Percentiles rank a stretch among this genome's conserved stretches.
Evolutionary conservation across 1,284 basidiomycete species (phyloP).

Genomic region (Puccinia coronata): DNA sequence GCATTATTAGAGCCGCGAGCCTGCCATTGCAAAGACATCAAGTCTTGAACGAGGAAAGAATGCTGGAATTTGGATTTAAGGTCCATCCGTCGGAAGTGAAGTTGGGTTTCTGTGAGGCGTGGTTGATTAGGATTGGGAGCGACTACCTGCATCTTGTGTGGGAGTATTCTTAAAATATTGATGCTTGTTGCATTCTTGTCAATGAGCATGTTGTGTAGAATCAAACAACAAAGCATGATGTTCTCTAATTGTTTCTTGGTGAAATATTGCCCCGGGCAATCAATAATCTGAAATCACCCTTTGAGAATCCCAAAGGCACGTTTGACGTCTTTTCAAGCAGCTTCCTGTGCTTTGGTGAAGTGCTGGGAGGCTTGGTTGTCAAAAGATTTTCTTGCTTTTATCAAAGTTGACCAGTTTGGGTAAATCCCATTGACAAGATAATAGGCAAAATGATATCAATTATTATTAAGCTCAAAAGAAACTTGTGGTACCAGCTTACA

Average conservation of each 20-base stretch:
- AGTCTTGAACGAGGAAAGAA: neutral
- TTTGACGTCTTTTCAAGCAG: slow-evolving; percentile 16
- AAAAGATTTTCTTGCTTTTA: neutral
- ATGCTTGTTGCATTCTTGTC: neutral
- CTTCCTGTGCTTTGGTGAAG: slow-evolving; percentile 2
- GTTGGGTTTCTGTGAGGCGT: neutral
- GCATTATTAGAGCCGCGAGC: no score
- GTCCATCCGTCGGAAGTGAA: neutral
- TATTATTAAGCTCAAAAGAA: neutral
- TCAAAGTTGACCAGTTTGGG: neutral
- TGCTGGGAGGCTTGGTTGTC: neutral
- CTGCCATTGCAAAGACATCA: neutral
- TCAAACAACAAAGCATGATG: neutral
- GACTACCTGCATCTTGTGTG: neutral
- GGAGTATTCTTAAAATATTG: neutral
- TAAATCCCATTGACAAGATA: slow-evolving; percentile 27
- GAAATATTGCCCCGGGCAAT: neutral
- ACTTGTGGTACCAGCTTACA: neutral
- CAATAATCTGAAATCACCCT: neutral
- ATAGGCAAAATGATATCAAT: slow-evolving; percentile 13
- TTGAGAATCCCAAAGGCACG: slow-evolving; percentile 6
- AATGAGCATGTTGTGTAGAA: slow-evolving; percentile 10
- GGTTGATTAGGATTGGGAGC: neutral
- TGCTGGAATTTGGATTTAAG: neutral
- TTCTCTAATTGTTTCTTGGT: neutral